Evolutionary conservation across 805 yeast species (phyloP).

Genomic region (Monosporozyma yasuniensis): DNA sequence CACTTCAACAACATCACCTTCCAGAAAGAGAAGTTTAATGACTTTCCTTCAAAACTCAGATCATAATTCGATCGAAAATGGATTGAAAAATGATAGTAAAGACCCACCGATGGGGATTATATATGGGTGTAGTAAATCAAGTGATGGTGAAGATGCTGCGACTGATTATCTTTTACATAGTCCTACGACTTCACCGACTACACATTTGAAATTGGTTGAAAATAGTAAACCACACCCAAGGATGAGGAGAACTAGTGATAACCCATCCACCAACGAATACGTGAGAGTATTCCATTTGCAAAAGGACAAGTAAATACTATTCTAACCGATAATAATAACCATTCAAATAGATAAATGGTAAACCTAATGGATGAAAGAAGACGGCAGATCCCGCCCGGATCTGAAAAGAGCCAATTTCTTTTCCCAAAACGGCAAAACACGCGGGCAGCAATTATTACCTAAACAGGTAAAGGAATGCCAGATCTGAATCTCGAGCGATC

Average conservation of each 20-base stretch:
- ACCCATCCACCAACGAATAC: constrained; percentile 22
- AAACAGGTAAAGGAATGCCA: neutral
- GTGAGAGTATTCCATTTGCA: constrained; percentile 27
- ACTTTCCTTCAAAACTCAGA: neutral
- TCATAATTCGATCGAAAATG: neutral
- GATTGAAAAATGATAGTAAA: neutral
- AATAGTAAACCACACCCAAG: constrained; percentile 27
- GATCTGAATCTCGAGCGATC: neutral
- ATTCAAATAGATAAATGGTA: too few species aligned
- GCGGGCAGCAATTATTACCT: neutral
- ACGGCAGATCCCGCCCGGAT: neutral
- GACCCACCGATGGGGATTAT: neutral
- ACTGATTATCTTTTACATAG: neutral
- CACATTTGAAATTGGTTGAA: constrained; percentile 17
- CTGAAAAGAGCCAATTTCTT: neutral
- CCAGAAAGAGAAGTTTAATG: neutral
- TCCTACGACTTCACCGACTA: neutral
- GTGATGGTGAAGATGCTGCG: neutral
- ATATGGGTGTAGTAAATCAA: neutral
- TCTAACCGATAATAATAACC: too few species aligned
- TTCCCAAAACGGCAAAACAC: constrained; percentile 1
- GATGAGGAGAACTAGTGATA: constrained; percentile 24
- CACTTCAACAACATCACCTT: neutral
- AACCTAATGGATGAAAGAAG: neutral
- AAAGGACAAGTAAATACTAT: constrained; percentile 2